Evolutionary conservation across 495 filamentous ascomycete genomes (phyloP), one percentile per base, ranked within the genome.

Genomic region (Hamigera avellanea): DNA sequence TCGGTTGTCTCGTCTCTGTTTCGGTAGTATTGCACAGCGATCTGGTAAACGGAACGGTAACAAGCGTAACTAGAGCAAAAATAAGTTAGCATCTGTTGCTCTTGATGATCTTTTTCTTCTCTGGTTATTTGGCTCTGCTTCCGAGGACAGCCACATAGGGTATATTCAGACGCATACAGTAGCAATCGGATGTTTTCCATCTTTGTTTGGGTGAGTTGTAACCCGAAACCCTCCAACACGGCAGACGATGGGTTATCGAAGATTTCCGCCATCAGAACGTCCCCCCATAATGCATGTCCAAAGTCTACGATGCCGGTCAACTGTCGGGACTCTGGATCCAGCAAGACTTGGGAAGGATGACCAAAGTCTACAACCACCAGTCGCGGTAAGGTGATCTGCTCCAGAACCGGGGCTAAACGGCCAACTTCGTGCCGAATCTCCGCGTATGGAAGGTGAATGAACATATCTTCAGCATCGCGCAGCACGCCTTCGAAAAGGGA

Each of bases 391-490:
- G 53, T 66, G 4, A 83, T 64, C 36, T 72, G 60, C 14, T 81
- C 75, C 0, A 85, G 63, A 0, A 51, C 56, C 25, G 56, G 49
- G 7, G 62, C 65, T 33, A 72, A 56, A 21, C 62, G 53, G 41
- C 40, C 45, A 7, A 75, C 45, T 26, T 74, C 63, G 17, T 67
- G 58, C 25, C 80, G 67, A 32, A 86, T 71, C 36, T 68, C 56
- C 12, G 67, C 64, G 47, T 85, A 86, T 1, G 80, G 79, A 10
- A 86, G 51, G 33, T 70, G 63, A 34, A 86, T 67, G 21, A 77
- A 64, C 56, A 75, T 74, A 37, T 85, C 81, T 45, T 86, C 81
- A 10, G 69, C 76, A 46, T 86, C 81, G 14, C 75, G 73, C 17
- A 86, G 59, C 10, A 75, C 54, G 3, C 67, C 56, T 43, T 85